These are phyloP conservation scores for Oidiodendron maius DNA, from an alignment of 495 filamentous ascomycete genomes.

Conservation along the genomic window DNA sequence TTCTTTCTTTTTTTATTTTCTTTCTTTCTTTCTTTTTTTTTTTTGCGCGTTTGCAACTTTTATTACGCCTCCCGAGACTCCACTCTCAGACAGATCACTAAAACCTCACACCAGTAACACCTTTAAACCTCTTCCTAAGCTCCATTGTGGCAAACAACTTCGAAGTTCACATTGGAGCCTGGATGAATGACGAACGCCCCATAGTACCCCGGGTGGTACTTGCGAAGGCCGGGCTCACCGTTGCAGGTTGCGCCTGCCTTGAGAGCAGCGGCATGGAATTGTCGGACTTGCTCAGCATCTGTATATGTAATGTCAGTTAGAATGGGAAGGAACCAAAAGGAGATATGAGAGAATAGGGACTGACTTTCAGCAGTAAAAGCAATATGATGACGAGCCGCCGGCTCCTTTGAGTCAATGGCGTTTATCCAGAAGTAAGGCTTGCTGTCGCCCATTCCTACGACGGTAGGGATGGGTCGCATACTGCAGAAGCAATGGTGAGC, in stretches of 20 bases:
- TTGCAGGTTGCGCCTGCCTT: slow-evolving; percentile 39
- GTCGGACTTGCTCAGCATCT: slow-evolving; percentile 7
- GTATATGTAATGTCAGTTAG: neutral
- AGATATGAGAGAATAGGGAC: neutral
- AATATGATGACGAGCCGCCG: neutral
- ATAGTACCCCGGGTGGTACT: slow-evolving; percentile 40
- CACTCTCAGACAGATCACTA: too few relatives aligned
- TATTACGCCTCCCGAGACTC: too few relatives aligned
- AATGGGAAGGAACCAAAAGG: neutral
- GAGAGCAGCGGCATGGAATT: slow-evolving; percentile 35
- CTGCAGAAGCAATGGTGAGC: too few relatives aligned
- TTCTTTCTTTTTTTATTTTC: too few relatives aligned
- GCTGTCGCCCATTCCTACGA: too few relatives aligned
- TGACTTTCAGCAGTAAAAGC: neutral
- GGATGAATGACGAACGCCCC: slow-evolving; percentile 47
- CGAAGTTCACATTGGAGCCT: slow-evolving; percentile 35
- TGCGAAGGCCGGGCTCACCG: slow-evolving; percentile 39
- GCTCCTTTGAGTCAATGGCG: neutral
- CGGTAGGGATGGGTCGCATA: too few relatives aligned
- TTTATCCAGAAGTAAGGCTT: neutral
- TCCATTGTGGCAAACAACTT: slow-evolving; percentile 30
- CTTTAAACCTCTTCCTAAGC: too few relatives aligned
- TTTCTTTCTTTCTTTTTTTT: too few relatives aligned
- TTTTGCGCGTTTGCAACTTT: too few relatives aligned
- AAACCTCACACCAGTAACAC: too few relatives aligned